These are phyloP conservation scores for Euphorbia schlechtendalii DNA, from an alignment of 441 rosid species.

Conservation along the genomic window DNA sequence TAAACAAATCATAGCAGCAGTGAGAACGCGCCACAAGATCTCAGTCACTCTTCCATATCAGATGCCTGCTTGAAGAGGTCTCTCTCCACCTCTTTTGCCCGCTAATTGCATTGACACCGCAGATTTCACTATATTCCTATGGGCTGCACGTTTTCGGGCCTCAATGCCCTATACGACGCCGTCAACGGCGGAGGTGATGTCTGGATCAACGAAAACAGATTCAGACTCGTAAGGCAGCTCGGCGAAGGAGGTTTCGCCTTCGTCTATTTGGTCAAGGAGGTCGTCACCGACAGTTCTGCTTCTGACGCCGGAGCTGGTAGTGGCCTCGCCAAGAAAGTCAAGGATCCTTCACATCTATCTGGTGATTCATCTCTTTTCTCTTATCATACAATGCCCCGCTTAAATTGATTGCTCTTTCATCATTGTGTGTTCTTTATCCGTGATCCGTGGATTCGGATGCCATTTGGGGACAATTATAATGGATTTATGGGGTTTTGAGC, in stretches of 20 bases:
- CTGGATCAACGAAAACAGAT: constrained; percentile 98
- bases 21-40: too few species aligned
- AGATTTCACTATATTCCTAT: constrained; percentile 8
- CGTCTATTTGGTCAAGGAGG: constrained; percentile 80
- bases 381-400: background rate
- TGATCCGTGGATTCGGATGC: constrained; percentile 1
- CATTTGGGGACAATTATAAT: too few species aligned
- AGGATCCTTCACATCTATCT: constrained; percentile 86
- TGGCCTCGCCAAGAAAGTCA: constrained; percentile 75
- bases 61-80: constrained; percentile 31
- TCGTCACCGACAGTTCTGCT: constrained; percentile 44
- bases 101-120: background rate
- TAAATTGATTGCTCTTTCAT: background rate
- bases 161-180: constrained; percentile 88
- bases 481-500: too few species aligned
- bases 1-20: too few species aligned
- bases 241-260: constrained; percentile 99
- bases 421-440: background rate
- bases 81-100: background rate
- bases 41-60: too few species aligned
- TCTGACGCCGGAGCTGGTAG: constrained; percentile 14
- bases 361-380: constrained; percentile 30
- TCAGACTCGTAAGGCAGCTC: constrained; percentile 81
- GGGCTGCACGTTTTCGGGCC: constrained; percentile 96
- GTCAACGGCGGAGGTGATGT: constrained; percentile 89